A percentile compares a stretch with the other conserved stretches of the same genome.
These are phyloP conservation scores for Telopea speciosissima DNA, from an alignment of 177 flowering plant genomes.

Conservation along the genomic window DNA sequence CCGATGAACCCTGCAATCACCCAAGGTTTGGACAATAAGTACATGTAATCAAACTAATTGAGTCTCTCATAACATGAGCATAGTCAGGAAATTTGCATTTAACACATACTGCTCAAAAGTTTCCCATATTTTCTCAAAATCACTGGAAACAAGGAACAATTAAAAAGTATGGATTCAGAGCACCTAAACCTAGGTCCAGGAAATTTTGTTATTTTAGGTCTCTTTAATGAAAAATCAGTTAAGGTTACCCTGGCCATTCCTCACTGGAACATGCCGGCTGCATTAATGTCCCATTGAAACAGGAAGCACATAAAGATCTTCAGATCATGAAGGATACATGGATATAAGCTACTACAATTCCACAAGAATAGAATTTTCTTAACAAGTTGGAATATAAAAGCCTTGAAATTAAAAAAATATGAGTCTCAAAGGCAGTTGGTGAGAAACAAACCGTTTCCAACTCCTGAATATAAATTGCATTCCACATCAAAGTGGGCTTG, in stretches of 20 bases:
- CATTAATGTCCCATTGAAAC: too few species aligned
- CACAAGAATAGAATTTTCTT: too few species aligned
- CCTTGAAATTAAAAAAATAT: too few species aligned
- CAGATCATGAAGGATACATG: too few species aligned
- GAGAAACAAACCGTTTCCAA: slow-evolving; percentile 34
- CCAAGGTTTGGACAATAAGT: not conserved
- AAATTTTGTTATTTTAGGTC: too few species aligned
- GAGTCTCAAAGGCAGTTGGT: too few species aligned
- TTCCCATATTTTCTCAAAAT: not conserved
- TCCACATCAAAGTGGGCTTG: slow-evolving; percentile 61
- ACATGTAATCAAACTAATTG: not conserved
- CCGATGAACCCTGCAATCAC: slow-evolving; percentile 42
- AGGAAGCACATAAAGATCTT: too few species aligned
- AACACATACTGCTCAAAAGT: not conserved
- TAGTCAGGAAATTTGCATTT: not conserved
- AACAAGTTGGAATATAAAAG: too few species aligned
- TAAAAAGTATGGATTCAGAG: not conserved
- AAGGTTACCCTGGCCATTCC: too few species aligned
- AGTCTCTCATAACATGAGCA: not conserved
- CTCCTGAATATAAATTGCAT: slow-evolving; percentile 63
- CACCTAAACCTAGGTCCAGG: not conserved
- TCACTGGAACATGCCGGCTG: too few species aligned
- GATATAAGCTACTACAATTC: too few species aligned
- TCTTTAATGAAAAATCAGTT: too few species aligned
- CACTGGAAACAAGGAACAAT: not conserved